Evolutionary conservation across 441 rosid species (phyloP), one percentile per base, ranked within the genome.

Genomic region (Kokia cookei): DNA sequence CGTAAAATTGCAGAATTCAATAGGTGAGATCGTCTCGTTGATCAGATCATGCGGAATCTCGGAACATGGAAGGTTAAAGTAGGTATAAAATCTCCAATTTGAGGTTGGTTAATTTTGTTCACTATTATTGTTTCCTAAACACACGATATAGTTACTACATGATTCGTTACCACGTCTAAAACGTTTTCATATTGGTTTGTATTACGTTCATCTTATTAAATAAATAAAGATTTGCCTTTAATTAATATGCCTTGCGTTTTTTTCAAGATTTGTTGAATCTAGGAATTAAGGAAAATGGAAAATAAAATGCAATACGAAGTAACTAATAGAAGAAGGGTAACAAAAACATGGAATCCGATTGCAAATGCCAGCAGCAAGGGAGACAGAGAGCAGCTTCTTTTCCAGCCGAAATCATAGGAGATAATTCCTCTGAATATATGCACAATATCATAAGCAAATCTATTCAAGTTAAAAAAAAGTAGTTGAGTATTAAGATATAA

Each of bases 381-480:
- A 59, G 24, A 53, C 80, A 45, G 57, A 14, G 22, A 14, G 22
- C 55, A 51, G 55, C 61, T 22, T 55, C 61, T 11, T 24, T 57
- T 24, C 60, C 13, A 10, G 60, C 60, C 5, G 60, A 55, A 29
- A 55, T 22, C 29, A 12, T 55, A 55, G 60, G 29, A 10, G 60
- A 55, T 57, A 22, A 13, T 57, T 69, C 79, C 76, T 90, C 86
- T 91, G 89, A 95, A 95, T 79, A 93, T 95, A 78, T 95, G 98
- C 81, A 95, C 95, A 12, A 89, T 84, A 77, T 95, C 99, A 51
- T 93, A 93, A 2, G 97, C 99, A 80, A 95, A 91, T 86, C 98
- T 95, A 69, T 54, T 27, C 79, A 10, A 0, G 85, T 90, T 77
- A 90, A 93, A 76, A 86, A n/a, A 82, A 86, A 79, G 22, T 57